Evolutionary conservation across 108 stramenopile species (phyloP), one percentile per base, ranked within the genome.

Genomic region (Cyclotella cryptica): DNA sequence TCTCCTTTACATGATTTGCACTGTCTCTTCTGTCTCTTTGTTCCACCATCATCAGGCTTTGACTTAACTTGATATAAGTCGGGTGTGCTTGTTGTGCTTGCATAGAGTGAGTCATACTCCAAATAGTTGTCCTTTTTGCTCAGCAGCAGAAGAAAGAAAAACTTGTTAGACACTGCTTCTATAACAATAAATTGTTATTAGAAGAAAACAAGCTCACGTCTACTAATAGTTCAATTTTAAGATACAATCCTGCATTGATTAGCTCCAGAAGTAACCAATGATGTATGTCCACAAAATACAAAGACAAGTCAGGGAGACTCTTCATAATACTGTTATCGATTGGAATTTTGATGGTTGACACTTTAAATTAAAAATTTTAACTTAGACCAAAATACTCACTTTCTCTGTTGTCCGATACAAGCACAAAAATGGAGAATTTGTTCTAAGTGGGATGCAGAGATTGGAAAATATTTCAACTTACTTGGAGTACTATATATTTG

Each of bases 151-250:
- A 51, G 49, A 51, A 51, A 51, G 49, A 51, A 7, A 8, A 51
- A 51, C 49, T 51, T 51, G 49, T 51, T 51, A 51, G 49, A 51
- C 49, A 51, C 49, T 8, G 49, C 49, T 51, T 51, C 49, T 8
- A 51, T 51, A 8, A 51, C 49, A 51, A 8, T 51, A 51, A 51
- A 51, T 51, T 8, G 49, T 51, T 51, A 51, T 51, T 8, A 51
- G 49, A 51, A 8, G 49, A 51, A 51, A 8, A 51, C 49, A 51
- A 51, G n/a, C 49, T 51, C 49, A 51, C 49, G 49, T 51, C 49
- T 3, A 51, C 49, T 51, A 51, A 51, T 51, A 8, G 49, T 7
- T 51, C 8, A 51, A 51, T 51, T 51, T 51, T 8, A 51, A 51
- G 49, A 51, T 51, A 51, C 49, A 51, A 3, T 51, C 49, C 49